Percentiles rank a stretch among this genome's conserved stretches.
Conservation (phyloP, 306 rosid species). For the Carpinus fangiana region DNA sequence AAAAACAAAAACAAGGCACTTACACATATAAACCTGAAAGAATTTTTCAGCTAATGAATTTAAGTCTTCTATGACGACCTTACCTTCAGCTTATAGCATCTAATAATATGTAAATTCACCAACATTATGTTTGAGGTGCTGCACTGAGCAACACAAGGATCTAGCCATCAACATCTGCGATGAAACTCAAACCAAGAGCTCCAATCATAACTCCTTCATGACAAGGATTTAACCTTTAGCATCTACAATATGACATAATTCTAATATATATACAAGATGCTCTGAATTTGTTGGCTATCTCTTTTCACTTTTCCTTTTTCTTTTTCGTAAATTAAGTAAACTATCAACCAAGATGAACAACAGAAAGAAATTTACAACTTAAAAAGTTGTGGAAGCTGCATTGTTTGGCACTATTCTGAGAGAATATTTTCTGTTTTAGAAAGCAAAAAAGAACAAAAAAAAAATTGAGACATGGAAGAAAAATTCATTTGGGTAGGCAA, state of each 20-base stretch:
- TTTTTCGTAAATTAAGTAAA: background rate
- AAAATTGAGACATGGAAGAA: too few species aligned
- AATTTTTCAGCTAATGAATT: background rate
- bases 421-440: too few species aligned
- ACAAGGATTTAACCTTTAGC: background rate
- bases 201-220: background rate
- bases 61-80: background rate
- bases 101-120: background rate
- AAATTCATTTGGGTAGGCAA: too few species aligned
- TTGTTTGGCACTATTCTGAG: background rate
- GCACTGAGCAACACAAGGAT: background rate
- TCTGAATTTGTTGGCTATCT: background rate
- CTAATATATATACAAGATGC: background rate
- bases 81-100: background rate
- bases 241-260: background rate
- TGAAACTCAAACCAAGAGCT: background rate
- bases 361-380: background rate
- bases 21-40: background rate
- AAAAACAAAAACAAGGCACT: conserved; percentile 1
- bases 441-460: too few species aligned
- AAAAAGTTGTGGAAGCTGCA: background rate
- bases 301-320: background rate
- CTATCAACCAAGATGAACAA: background rate
- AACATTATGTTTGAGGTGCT: background rate
- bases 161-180: background rate